phyloP scores from a whole-genome alignment of 2,329 filamentous ascomycete species.

The Trichoderma sp. region DNA sequence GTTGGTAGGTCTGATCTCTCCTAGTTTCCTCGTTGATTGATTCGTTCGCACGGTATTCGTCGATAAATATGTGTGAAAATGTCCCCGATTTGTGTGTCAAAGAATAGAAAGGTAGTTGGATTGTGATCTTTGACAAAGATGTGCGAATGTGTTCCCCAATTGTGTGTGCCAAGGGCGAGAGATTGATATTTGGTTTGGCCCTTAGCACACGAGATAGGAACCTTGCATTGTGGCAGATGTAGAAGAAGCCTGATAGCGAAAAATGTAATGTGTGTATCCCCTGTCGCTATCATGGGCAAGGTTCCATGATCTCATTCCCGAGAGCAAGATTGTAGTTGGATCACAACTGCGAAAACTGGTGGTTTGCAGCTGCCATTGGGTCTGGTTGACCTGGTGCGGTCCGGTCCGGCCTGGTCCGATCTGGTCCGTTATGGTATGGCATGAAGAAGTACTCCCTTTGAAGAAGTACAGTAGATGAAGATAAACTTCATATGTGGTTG shows the following conservation, averaged over 20 bases:
- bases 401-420: neutral
- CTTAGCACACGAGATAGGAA: neutral
- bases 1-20: neutral
- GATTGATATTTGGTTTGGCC: neutral
- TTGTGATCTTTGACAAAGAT: neutral
- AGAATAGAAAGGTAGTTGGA: neutral
- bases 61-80: neutral
- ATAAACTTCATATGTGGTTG: neutral
- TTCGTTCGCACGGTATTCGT: neutral
- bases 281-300: neutral
- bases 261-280: neutral
- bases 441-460: neutral
- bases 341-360: neutral
- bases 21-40: neutral
- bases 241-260: neutral
- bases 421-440: neutral
- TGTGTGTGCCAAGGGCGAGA: neutral
- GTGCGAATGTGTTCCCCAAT: neutral
- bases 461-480: neutral
- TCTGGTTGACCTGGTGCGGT: neutral
- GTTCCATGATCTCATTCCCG: neutral
- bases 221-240: neutral
- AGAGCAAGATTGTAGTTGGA: neutral
- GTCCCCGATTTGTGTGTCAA: neutral
- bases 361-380: neutral